Evolutionary conservation across 2,329 filamentous ascomycete species (phyloP), one percentile per base, ranked within the genome.

Genomic region (Pseudogymnoascus sp.): DNA sequence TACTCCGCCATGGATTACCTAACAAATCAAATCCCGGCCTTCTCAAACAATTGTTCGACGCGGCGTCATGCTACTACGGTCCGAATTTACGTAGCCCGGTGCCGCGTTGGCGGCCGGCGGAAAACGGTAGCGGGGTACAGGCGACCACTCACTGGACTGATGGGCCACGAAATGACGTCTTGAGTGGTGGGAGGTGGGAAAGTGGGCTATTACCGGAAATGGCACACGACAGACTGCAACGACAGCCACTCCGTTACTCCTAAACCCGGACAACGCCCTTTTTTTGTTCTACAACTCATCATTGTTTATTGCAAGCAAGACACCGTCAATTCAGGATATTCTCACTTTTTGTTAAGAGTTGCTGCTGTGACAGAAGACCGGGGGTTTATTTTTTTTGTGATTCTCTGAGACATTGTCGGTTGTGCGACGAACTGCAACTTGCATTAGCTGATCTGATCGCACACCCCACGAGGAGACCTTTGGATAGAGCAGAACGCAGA

Each of bases 161-260:
- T 28, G 14, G 23, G 28, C 45, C 23, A 30, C 25, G 14, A 52
- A 52, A 52, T 52, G 45, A 52, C 45, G 45, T 52, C 45, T 52
- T 52, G 45, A 52, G 45, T 52, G 45, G 45, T 52, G 45, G 45
- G 45, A 52, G 23, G 14, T 52, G 45, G 42, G 45, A 52, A 52
- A 52, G 45, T 52, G 45, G 45, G 45, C 45, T 52, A 52, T 52
- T 52, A 52, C 45, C 45, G 25, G 45, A 52, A 52, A 23, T 52
- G 45, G 45, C 45, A 52, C 45, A 52, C 45, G 23, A 52, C 45
- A 52, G 42, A 52, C 45, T 30, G 2, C 45, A 52, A 30, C 45
- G 7, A 30, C 45, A 28, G 42, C 42, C 42, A 49, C 45, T 30
- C 45, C 25, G 25, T 30, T 16, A 28, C 45, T 30, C 45, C 45